phyloP scores from a whole-genome alignment of 805 yeast species.

The Kuraishia cidri region DNA sequence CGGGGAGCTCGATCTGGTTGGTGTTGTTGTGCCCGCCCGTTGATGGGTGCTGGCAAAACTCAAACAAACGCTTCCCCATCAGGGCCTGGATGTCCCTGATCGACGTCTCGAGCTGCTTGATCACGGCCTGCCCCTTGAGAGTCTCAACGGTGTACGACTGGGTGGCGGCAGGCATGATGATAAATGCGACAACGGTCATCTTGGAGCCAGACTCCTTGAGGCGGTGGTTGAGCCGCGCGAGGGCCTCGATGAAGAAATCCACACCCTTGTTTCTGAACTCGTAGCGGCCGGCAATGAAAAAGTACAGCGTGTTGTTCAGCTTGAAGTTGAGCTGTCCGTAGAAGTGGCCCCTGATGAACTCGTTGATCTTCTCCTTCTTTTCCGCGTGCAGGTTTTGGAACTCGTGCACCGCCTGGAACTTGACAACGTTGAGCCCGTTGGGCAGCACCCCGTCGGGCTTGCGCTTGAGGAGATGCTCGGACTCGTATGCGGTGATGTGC shows the following conservation, averaged over 20 bases:
- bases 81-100: constrained; percentile 80
- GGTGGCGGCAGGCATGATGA: constrained; percentile 96
- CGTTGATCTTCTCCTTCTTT: constrained; percentile 86
- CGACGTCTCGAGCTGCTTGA: constrained; percentile 81
- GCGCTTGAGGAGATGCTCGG: constrained; percentile 86
- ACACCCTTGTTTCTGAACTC: constrained; percentile 97
- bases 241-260: constrained; percentile 86
- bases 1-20: constrained; percentile 39
- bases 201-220: constrained; percentile 76
- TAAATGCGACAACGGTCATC: constrained; percentile 92
- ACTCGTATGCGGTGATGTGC: constrained; percentile 93
- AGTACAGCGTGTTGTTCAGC: constrained; percentile 86
- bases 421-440: constrained; percentile 90
- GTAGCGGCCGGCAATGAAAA: constrained; percentile 95
- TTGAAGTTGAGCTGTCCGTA: constrained; percentile 95
- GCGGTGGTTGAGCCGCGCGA: constrained; percentile 85
- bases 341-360: constrained; percentile 93
- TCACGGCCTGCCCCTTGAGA: constrained; percentile 91
- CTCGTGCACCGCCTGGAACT: constrained; percentile 96
- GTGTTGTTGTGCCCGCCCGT: constrained; percentile 45
- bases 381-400: constrained; percentile 93
- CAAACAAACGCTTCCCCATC: constrained; percentile 83
- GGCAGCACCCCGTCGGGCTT: constrained; percentile 98
- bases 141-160: constrained; percentile 95
- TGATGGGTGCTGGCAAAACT: constrained; percentile 55